Conservation (phyloP, 805 yeast genomes). For the Cephaloascus albidus region DNA sequence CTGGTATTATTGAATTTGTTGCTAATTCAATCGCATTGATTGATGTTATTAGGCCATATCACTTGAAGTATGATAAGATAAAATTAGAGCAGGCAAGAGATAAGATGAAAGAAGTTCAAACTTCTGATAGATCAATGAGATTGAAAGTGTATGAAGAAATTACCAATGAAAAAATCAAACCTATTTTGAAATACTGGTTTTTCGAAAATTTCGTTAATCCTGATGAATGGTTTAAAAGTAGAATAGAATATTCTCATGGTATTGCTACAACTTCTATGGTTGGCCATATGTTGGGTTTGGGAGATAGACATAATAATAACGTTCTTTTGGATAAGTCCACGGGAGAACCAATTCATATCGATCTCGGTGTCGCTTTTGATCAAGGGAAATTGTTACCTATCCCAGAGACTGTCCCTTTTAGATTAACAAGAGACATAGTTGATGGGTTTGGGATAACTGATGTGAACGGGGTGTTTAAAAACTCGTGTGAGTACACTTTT, state of each 20-base stretch:
- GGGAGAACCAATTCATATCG: conserved; percentile 95
- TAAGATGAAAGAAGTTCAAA: conserved; percentile 51
- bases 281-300: conserved; percentile 84
- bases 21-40: conserved; percentile 61
- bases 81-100: conserved; percentile 50
- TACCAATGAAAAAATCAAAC: conserved; percentile 36
- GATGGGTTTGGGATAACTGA: conserved; percentile 94
- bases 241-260: conserved; percentile 62
- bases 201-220: conserved; percentile 57
- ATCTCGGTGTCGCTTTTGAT: conserved; percentile 93
- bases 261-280: conserved; percentile 79
- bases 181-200: conserved; percentile 67
- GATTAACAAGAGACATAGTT: conserved; percentile 81
- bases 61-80: conserved; percentile 37
- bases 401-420: conserved; percentile 91
- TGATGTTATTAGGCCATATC: conserved; percentile 61
- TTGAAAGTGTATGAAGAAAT: conserved; percentile 38
- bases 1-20: conserved; percentile 90
- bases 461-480: conserved; percentile 63
- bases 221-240: conserved; percentile 62
- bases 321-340: conserved; percentile 69
- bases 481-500: conserved; percentile 66
- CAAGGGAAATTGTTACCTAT: conserved; percentile 78
- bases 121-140: conserved; percentile 31
- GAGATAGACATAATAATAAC: conserved; percentile 92